Evolutionary conservation across 352 stramenopile genomes (phyloP), one percentile per base, ranked within the genome.

Genomic region (Phytophthora hibernalis): DNA sequence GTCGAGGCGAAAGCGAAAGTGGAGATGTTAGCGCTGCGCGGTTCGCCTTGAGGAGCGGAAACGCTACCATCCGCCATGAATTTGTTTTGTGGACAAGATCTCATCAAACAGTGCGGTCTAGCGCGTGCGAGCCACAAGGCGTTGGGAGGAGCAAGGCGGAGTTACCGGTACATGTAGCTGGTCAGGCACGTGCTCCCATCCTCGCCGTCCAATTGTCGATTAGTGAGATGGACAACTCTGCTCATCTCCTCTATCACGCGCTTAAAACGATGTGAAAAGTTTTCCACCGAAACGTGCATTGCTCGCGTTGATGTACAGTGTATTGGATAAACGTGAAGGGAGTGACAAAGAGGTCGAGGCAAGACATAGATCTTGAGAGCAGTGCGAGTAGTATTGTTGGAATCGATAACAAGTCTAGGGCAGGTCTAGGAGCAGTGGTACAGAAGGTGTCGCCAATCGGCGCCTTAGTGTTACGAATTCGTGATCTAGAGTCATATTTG

Each of bases 1-100:
- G 21, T 31, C 37, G 15, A 54, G 49, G 28, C 50, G n/a, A 66
- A 59, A 35, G 53, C 13, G 58, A 54, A 58, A 64, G 24, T 54
- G 31, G 54, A 53, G 38, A n/a, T 49, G 18, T 13, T 30, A 9
- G 33, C 24, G 40, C 40, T 47, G 40, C n/a, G 40, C 26, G 26
- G 9, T 31, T 31, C 26, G 2, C 26, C 31, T 38, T 16, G 31
- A 38, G 8, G 31, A 10, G 11, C 31, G 5, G 31, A 37, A 38
- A 38, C 13, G 15, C 1, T 43, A 9, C 37, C 37, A 20, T 22
- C 33, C 24, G 21, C 20, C 18, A 58, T 35, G 20, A 57, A 2
- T 24, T n/a, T 43, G 0, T 20, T 43, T 43, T 6, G 37, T 43
- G 37, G 37, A 43, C 37, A 43, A 8, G 37, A 43, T 21, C 37